Base-by-base conservation (phyloP, 179 eudicot species). In the Sideroxylon spinosum region DNA sequence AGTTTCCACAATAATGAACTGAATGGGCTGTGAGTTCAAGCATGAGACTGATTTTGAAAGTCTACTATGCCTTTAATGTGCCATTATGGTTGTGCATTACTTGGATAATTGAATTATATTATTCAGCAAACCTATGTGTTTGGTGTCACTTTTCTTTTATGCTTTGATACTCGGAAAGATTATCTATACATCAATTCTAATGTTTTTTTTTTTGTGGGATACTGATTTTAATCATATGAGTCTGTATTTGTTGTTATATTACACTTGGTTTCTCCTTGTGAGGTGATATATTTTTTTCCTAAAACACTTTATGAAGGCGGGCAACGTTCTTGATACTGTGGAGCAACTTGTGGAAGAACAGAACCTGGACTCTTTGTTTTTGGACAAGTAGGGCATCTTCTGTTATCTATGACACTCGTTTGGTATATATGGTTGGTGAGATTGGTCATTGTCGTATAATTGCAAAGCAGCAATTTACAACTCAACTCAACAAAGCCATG, bases 311-410 rank as follows among this genome's bases (percentile, higher is more conserved):
- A 17, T 86, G 79, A 86, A 92, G 97, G 89, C 80, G 71, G 91
- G 91, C 71, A 77, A 81, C 66, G 55, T 78, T 85, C 87, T 93
- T 78, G 91, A 89, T 77, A 83, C 83, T 25, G 91, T 91, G 10
- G 97, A 90, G 82, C 82, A 89, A 59, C 86, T 85, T 76, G 85
- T 88, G 78, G 97, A 93, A 85, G 91, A 90, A 83, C 91, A 86
- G 79, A 90, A 75, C 80, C 56, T 91, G 86, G 97, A 93, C 72
- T 91, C 94, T 56, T 75, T 91, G 74, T 82, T 48, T 82, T 80
- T 89, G 53, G 84, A 89, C 28, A 90, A 85, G 96, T 90, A 91
- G 16, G 25, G 91, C 53, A 29, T 71, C 71, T 85, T 67, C 65
- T 10, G 75, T 28, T 14, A 74, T 61, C 28, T 13, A 14, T 80